Conservation (phyloP, 495 filamentous ascomycete species). For the Lasiosphaeria hispida region DNA sequence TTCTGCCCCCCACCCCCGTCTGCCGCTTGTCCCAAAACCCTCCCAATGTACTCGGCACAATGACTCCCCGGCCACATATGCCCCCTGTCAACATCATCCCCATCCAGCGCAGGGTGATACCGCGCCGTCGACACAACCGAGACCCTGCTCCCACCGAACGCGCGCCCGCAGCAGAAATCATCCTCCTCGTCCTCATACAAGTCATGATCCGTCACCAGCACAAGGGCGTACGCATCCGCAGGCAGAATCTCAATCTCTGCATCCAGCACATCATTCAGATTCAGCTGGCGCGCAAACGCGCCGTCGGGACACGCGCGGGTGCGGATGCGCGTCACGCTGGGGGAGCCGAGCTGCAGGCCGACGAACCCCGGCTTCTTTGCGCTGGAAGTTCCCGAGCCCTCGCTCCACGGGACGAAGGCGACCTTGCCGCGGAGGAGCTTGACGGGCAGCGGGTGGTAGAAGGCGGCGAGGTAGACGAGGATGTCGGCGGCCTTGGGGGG, state of each 20-base stretch:
- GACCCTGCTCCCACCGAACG: constrained; percentile 62
- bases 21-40: constrained; percentile 22
- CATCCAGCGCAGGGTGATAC: constrained; percentile 57
- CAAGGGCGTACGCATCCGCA: constrained; percentile 57
- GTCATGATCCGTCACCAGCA: constrained; percentile 60
- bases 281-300: constrained; percentile 52
- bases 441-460: constrained; percentile 59
- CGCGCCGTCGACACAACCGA: constrained; percentile 58
- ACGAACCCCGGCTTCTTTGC: constrained; percentile 33
- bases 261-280: constrained; percentile 64
- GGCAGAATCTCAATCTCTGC: constrained; percentile 55
- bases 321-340: constrained; percentile 50
- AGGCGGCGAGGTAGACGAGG: constrained; percentile 54
- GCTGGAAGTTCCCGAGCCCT: background rate
- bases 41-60: constrained; percentile 51
- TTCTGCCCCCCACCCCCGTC: background rate
- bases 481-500: constrained; percentile 37
- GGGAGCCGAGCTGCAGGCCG: constrained; percentile 39
- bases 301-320: constrained; percentile 49
- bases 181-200: constrained; percentile 67
- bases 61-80: constrained; percentile 67
- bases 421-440: constrained; percentile 39
- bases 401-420: constrained; percentile 49
- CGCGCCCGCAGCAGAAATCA: constrained; percentile 64
- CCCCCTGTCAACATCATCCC: constrained; percentile 40